phyloP scores from a whole-genome alignment of 169 alveolate species.

The Perkinsus marinus region DNA sequence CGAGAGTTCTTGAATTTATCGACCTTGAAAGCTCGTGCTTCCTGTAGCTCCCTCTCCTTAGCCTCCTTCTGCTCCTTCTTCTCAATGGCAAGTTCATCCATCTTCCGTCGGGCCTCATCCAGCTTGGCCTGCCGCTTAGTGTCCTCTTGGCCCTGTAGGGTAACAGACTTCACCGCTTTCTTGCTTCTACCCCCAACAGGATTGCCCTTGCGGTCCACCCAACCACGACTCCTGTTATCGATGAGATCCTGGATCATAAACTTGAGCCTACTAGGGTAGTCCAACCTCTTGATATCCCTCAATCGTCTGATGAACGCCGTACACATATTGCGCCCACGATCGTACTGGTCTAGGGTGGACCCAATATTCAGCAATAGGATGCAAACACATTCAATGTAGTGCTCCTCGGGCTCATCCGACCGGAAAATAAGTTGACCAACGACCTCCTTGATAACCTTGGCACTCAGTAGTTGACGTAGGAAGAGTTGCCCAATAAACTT shows the following conservation, averaged over 20 bases:
- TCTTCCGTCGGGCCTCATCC: background rate
- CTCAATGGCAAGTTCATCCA: background rate
- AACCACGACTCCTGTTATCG: background rate
- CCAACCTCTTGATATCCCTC: constrained; percentile 9
- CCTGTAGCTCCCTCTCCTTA: background rate
- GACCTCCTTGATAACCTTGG: constrained; percentile 62
- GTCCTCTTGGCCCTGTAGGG: background rate
- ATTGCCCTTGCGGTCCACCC: background rate
- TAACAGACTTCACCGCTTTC: background rate
- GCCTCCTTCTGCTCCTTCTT: background rate
- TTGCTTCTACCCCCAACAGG: background rate
- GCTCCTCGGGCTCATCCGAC: constrained; percentile 70
- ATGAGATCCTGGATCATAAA: constrained; percentile 20
- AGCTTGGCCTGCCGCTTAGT: background rate
- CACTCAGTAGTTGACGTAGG: constrained; percentile 63
- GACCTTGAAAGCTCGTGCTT: background rate
- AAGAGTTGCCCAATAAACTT: constrained; percentile 72
- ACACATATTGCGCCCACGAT: background rate
- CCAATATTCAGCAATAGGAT: constrained; percentile 18
- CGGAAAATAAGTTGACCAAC: constrained; percentile 66
- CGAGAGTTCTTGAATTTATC: background rate
- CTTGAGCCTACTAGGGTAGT: constrained; percentile 7
- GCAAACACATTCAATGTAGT: constrained; percentile 65
- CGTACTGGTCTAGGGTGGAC: constrained; percentile 7
- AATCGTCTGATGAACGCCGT: constrained; percentile 10